Evolutionary conservation across 176 grass and related monocot genomes (phyloP), one percentile per base, ranked within the genome.

Genomic region (Aegilops speltoides): DNA sequence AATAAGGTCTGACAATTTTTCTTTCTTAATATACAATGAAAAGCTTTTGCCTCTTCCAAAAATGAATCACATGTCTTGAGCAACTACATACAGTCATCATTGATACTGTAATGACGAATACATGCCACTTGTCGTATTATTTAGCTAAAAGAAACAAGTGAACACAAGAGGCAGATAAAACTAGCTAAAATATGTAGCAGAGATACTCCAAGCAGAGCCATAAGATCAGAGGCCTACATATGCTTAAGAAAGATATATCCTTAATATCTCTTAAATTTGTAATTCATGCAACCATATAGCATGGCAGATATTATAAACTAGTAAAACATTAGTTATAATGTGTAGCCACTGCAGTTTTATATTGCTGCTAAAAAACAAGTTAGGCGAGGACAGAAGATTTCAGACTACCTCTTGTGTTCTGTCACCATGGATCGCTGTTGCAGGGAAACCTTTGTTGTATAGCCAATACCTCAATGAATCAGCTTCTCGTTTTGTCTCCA

Each of bases 401-500:
- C 63, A 57, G 26, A 61, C 76, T 77, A 81, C 79, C 79, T 81
- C 61, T 13, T 67, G 79, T 32, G 84, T 90, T 86, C 83, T 91
- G 66, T 95, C 93, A 69, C 95, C 92, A 86, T 97, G 92, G 73
- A 97, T 97, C 15, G 89, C 89, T 84, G 92, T 91, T 43, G 95
- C 93, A 14, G 78, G 87, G 17, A 90, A 95, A 66, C 95, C 91
- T 84, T 88, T 93, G 87, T 62, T 78, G 31, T 87, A 82, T 26
- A 97, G 78, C 85, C 83, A 95, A 37, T 77, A 73, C 76, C 85
- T 68, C 87, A 97, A 68, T 28, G 85, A 88, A 64, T 97, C 95
- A 64, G 95, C 95, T 66, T 86, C 87, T 77, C 93, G 87, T 86
- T 97, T 97, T 16, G 93, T 97, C 93, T 93, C 92, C 85, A 97